Base-by-base conservation (phyloP, 768 basidiomycete species). In the Xanthoconium purpureum region DNA sequence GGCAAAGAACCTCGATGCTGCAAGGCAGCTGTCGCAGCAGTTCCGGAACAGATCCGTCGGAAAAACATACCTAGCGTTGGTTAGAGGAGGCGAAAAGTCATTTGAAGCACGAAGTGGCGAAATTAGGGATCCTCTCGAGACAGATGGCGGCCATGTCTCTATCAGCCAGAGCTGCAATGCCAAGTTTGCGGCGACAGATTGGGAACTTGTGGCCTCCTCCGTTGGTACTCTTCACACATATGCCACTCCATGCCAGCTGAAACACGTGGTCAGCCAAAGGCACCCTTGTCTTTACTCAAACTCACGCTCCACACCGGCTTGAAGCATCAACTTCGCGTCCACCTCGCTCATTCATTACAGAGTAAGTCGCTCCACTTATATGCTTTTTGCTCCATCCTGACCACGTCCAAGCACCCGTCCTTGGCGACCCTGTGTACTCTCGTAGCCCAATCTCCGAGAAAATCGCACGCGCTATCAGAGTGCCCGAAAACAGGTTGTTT, bases 311-410 rank as follows among this genome's bases (percentile, higher is more conserved):
- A 80, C 48, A 88, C 87, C 15, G 87, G 86, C 5, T 68, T 81
- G 52, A 88, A 88, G 66, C 87, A 89, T 55, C 87, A 89, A 62
- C 78, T 89, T 33, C 80, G 87, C n/a, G 73, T 87, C 14, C 87
- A 89, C 57, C 66, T 84, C 33, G 78, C 86, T 2, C 73, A 78
- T 47, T 72, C 72, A 53, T 66, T 87, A 50, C 74, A 76, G 48
- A 71, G 85, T 83, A 55, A 13, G 73, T 62, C 15, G 38, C 38
- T 42, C 50, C 18, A 30, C 18, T 39, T n/a, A 47, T 49, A 37
- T 37, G 14, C 54, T 55, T 24, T 47, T 20, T 9, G 37, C 43
- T 50, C 49, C 28, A 47, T 56, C 17, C 39, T 64, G 53, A 72
- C 44, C 9, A 40, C 48, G 38, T 46, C 45, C 47, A 57, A 89